These are phyloP conservation scores for Eucalyptus polyanthemos DNA, from an alignment of 345 rosid genomes.

Conservation along the genomic window DNA sequence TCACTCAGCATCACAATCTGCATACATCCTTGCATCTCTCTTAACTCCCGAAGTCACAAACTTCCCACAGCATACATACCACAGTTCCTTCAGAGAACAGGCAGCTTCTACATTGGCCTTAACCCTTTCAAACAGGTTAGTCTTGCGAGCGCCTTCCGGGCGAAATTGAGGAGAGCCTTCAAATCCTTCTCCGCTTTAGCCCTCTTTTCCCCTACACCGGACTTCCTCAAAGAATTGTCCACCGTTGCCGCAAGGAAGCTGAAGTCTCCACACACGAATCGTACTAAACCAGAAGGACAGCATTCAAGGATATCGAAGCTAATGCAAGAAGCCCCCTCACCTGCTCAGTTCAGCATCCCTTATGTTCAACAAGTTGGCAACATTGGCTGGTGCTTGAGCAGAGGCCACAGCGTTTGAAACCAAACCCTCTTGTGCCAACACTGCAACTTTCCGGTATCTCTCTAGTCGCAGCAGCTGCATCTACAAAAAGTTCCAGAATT, in stretches of 20 bases:
- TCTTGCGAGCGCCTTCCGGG: conserved; percentile 74
- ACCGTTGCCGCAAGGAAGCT: conserved; percentile 89
- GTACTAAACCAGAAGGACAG: background rate
- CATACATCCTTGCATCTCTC: background rate
- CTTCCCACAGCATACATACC: background rate
- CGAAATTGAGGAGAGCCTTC: conserved; percentile 79
- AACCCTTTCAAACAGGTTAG: conserved; percentile 81
- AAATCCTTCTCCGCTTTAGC: conserved; percentile 77
- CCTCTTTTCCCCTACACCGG: conserved; percentile 81
- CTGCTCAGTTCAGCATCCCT: background rate
- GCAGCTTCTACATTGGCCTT: background rate
- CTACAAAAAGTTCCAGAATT: background rate
- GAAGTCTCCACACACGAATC: background rate
- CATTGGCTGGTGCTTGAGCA: conserved; percentile 63
- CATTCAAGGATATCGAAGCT: conserved; percentile 71
- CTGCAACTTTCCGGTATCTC: conserved; percentile 69
- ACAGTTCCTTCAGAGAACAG: background rate
- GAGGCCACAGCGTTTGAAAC: conserved; percentile 65
- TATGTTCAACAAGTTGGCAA: background rate
- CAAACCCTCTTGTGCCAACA: conserved; percentile 64
- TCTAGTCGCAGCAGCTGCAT: conserved; percentile 67
- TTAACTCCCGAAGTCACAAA: background rate
- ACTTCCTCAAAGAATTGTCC: conserved; percentile 69
- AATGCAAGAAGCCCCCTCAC: background rate
- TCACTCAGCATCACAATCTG: background rate